phyloP scores from a whole-genome alignment of 768 basidiomycete genomes.

The Psilocybe tampanensis region DNA sequence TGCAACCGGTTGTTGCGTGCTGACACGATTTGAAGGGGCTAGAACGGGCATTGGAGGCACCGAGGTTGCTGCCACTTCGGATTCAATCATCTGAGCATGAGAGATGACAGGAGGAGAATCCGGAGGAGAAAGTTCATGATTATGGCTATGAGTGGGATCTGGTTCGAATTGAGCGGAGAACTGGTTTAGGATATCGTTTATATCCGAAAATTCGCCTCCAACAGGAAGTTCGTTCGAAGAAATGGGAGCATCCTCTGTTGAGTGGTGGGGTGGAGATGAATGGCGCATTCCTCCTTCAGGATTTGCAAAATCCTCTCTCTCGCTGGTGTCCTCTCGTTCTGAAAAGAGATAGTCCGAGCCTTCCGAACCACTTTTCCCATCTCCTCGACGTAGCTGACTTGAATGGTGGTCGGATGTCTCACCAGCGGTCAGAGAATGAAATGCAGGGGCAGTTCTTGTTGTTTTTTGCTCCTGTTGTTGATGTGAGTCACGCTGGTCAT shows the following conservation, averaged over 20 bases:
- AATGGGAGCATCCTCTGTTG: slow-evolving; percentile 30
- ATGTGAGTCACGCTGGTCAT: slow-evolving; percentile 36
- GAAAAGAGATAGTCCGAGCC: slow-evolving; percentile 60
- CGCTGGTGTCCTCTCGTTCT: slow-evolving; percentile 47
- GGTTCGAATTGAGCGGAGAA: slow-evolving; percentile 71
- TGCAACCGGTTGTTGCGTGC: slow-evolving; percentile 41
- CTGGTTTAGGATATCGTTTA: slow-evolving; percentile 77
- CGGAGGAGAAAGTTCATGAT: slow-evolving; percentile 43
- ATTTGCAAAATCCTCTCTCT: slow-evolving; percentile 39
- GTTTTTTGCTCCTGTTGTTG: slow-evolving; percentile 49
- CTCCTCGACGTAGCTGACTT: slow-evolving; percentile 34
- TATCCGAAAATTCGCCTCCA: slow-evolving; percentile 65
- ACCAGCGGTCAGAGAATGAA: slow-evolving; percentile 74
- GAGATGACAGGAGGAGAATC: slow-evolving; percentile 53
- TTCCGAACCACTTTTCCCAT: slow-evolving; percentile 44
- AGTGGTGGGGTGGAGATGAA: slow-evolving; percentile 36
- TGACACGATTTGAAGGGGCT: slow-evolving; percentile 37
- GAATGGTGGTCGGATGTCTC: slow-evolving; percentile 36
- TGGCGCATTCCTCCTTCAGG: slow-evolving; percentile 27
- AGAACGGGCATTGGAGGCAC: slow-evolving; percentile 30
- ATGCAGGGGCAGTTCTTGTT: slow-evolving; percentile 75
- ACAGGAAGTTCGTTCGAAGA: slow-evolving; percentile 48
- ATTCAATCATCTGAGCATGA: slow-evolving; percentile 37
- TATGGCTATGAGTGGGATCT: slow-evolving; percentile 44
- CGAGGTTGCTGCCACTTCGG: slow-evolving; percentile 25